These are phyloP conservation scores for Penicillium lagena DNA, from an alignment of 495 filamentous ascomycete genomes.

Conservation along the genomic window DNA sequence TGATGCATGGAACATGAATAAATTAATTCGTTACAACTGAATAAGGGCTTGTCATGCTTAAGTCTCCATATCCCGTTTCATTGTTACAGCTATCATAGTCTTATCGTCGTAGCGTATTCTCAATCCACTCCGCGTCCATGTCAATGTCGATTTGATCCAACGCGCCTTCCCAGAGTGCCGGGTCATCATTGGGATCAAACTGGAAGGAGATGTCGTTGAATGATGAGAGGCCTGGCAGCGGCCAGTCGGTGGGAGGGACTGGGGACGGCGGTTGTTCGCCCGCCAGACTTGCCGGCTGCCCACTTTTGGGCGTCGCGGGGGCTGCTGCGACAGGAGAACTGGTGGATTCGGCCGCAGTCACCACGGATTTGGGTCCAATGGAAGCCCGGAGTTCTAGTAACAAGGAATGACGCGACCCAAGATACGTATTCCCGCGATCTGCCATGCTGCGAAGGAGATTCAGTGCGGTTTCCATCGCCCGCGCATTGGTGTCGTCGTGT, in stretches of 20 bases:
- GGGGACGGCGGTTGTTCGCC: background rate
- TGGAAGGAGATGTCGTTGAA: slow-evolving; percentile 29
- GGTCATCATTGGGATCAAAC: slow-evolving; percentile 31
- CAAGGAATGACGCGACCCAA: slow-evolving; percentile 34
- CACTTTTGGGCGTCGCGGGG: slow-evolving; percentile 12
- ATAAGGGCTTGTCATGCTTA: no score
- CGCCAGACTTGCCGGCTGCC: slow-evolving; percentile 5
- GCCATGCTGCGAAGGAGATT: slow-evolving; percentile 38
- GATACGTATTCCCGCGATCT: slow-evolving; percentile 40
- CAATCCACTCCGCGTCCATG: slow-evolving; percentile 37
- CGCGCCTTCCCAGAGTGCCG: slow-evolving; percentile 32
- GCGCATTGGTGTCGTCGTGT: slow-evolving; percentile 24
- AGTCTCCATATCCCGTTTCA: no score
- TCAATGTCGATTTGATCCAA: slow-evolving; percentile 33
- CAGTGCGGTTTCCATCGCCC: slow-evolving; percentile 36
- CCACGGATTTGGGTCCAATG: slow-evolving; percentile 13
- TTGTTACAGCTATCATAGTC: background rate
- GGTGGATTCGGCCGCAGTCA: background rate
- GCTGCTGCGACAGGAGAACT: background rate
- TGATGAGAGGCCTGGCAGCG: slow-evolving; percentile 16
- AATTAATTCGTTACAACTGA: no score
- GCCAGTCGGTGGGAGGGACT: slow-evolving; percentile 12
- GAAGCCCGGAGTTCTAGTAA: slow-evolving; percentile 28
- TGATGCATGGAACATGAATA: no score
- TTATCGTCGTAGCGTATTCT: slow-evolving; percentile 25